Evolutionary conservation across 768 basidiomycete genomes (phyloP).

Genomic region (Tremella mesenterica): DNA sequence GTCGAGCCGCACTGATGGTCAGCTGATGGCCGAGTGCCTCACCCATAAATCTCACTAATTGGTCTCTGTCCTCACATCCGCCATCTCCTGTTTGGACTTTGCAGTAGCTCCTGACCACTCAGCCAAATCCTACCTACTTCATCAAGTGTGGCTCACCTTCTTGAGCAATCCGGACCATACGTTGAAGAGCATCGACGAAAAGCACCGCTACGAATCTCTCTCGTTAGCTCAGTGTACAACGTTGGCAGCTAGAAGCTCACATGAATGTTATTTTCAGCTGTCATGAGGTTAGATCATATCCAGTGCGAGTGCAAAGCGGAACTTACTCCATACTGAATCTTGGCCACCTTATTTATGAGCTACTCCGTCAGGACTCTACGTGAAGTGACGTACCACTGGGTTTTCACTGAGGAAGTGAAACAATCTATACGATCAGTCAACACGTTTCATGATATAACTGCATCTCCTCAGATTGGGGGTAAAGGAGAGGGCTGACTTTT

Average conservation of each 20-base stretch:
- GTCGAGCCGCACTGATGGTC: slow-evolving; percentile 61
- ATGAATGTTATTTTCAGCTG: slow-evolving; percentile 86
- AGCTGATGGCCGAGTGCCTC: background rate
- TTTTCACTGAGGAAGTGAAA: slow-evolving; percentile 50
- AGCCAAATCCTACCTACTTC: background rate
- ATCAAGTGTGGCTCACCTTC: slow-evolving; percentile 28
- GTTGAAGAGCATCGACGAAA: slow-evolving; percentile 83
- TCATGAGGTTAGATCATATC: background rate
- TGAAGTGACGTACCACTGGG: slow-evolving; percentile 57
- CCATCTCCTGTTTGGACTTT: slow-evolving; percentile 52
- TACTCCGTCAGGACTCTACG: slow-evolving; percentile 42
- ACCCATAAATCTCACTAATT: slow-evolving; percentile 46
- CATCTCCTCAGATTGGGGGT: too few relatives aligned
- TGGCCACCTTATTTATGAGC: slow-evolving; percentile 54
- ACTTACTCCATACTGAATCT: slow-evolving; percentile 64
- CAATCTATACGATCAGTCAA: slow-evolving; percentile 18
- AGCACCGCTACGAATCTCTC: slow-evolving; percentile 68
- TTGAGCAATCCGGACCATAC: slow-evolving; percentile 61
- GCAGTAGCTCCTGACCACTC: slow-evolving; percentile 50
- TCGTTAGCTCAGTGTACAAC: background rate
- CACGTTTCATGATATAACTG: too few relatives aligned
- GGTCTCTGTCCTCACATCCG: slow-evolving; percentile 70
- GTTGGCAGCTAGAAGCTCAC: slow-evolving; percentile 47
- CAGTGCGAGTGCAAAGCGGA: background rate
- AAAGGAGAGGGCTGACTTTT: slow-evolving; percentile 35